Evolutionary conservation across 2,329 filamentous ascomycete genomes (phyloP).

Genomic region (Colletotrichum sp.): DNA sequence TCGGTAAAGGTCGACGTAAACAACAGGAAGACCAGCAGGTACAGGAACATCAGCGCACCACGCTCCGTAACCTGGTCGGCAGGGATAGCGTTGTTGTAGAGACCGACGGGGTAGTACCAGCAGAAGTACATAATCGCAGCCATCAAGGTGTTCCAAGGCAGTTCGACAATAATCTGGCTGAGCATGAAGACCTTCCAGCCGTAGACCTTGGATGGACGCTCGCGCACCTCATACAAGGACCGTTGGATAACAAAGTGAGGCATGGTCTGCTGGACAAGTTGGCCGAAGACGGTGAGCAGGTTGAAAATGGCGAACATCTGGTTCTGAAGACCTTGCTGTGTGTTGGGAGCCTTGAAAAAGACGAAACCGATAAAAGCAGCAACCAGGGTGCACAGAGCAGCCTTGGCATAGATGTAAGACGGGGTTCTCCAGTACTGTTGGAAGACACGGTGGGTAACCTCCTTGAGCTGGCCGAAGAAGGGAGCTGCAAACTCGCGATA

Average conservation of each 20-base stretch:
- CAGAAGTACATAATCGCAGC: constrained; percentile 77
- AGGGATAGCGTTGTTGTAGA: constrained; percentile 71
- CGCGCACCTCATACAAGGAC: constrained; percentile 82
- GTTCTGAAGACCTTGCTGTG: constrained; percentile 81
- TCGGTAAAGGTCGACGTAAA: constrained; percentile 84
- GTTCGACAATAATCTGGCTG: constrained; percentile 81
- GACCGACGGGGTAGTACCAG: constrained; percentile 87
- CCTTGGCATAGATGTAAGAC: constrained; percentile 87
- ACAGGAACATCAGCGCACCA: constrained; percentile 79
- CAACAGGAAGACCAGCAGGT: constrained; percentile 76
- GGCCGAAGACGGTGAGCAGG: constrained; percentile 80
- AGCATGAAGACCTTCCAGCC: constrained; percentile 87
- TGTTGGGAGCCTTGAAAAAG: constrained; percentile 75
- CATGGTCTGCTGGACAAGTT: constrained; percentile 82
- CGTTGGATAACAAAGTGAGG: constrained; percentile 85
- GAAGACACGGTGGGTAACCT: constrained; percentile 78
- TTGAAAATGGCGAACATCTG: constrained; percentile 89
- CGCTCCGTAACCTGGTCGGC: constrained; percentile 69
- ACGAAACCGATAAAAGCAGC: constrained; percentile 83
- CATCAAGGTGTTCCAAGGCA: constrained; percentile 84
- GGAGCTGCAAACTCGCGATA: constrained; percentile 84
- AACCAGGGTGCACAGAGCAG: constrained; percentile 66
- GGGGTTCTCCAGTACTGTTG: constrained; percentile 93
- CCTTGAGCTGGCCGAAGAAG: constrained; percentile 69
- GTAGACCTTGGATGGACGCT: constrained; percentile 84